Conservation (phyloP, 1,284 basidiomycete genomes). For the Tetrapyrgos nigripes region DNA sequence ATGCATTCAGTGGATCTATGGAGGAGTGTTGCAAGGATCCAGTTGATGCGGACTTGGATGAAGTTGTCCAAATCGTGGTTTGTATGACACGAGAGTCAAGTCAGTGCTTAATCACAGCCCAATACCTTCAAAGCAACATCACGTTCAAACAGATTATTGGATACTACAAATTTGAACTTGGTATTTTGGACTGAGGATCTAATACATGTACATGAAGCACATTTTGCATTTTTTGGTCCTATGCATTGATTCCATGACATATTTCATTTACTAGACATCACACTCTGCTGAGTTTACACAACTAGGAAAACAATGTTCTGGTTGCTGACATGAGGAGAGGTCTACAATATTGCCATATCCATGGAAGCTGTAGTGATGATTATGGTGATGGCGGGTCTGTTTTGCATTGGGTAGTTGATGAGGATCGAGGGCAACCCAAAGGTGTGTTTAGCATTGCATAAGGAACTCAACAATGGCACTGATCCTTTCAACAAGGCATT, state of each 20-base stretch:
- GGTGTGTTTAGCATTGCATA: constrained; percentile 13
- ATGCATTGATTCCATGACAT: background rate
- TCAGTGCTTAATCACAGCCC: constrained; percentile 11
- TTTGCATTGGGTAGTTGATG: constrained; percentile 17
- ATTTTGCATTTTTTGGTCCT: too few relatives aligned
- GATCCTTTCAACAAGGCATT: constrained; percentile 13
- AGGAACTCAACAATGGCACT: too few relatives aligned
- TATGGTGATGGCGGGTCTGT: constrained; percentile 1
- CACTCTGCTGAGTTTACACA: constrained; percentile 13
- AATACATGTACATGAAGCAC: constrained; percentile 25
- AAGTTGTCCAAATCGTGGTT: background rate
- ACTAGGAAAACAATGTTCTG: constrained; percentile 23
- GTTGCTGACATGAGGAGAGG: constrained; percentile 13
- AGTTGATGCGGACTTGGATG: background rate
- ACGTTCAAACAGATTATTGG: constrained; percentile 21
- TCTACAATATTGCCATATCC: constrained; percentile 18
- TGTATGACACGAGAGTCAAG: constrained; percentile 23
- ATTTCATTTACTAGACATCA: constrained; percentile 4
- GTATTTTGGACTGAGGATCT: constrained; percentile 8
- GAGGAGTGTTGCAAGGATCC: too few relatives aligned
- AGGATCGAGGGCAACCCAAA: constrained; percentile 22
- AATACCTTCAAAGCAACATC: constrained; percentile 27
- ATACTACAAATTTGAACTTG: constrained; percentile 25
- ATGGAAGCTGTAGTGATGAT: constrained; percentile 6
- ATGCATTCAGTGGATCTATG: too few relatives aligned